Evolutionary conservation across 2,329 filamentous ascomycete species (phyloP).

Genomic region (Apiospora saccharicola): DNA sequence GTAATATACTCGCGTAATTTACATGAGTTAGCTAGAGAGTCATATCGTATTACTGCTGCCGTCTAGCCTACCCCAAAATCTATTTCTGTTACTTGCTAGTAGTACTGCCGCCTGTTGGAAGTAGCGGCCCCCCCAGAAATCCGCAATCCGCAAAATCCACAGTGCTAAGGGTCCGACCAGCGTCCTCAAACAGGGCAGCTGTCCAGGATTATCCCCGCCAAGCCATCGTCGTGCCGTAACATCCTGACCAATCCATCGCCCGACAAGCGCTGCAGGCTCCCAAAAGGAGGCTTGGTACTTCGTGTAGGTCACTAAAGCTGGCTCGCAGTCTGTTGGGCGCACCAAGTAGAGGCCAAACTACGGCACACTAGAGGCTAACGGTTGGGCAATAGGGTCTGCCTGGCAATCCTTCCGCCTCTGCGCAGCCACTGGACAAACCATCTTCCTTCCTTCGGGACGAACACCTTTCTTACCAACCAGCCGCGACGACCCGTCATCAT

Average conservation of each 20-base stretch:
- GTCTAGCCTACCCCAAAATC: not conserved
- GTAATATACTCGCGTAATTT: not conserved
- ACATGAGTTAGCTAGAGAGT: not conserved
- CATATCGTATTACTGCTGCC: not conserved
- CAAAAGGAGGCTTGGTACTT: slow-evolving; percentile 8
- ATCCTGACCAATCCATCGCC: slow-evolving; percentile 8
- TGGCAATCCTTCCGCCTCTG: slow-evolving; percentile 2
- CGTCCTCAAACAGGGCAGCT: not conserved
- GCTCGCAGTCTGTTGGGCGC: not conserved
- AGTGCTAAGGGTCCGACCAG: slow-evolving; percentile 6
- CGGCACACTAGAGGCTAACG: not conserved
- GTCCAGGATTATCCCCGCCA: slow-evolving; percentile 12
- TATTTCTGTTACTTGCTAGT: slow-evolving; percentile 8
- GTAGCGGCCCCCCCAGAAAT: not conserved
- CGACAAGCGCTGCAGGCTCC: slow-evolving; percentile 6
- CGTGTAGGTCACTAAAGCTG: not conserved
- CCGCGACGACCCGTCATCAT: slow-evolving; percentile 4
- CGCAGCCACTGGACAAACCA: slow-evolving; percentile 19
- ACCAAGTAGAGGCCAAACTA: not conserved
- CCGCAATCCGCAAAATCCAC: not conserved
- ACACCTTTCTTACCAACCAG: not conserved
- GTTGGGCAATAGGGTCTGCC: not conserved
- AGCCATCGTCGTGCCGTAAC: not conserved
- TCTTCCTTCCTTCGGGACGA: slow-evolving; percentile 18
- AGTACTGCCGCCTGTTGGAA: not conserved